Conservation (phyloP, 768 basidiomycete species). For the Macrocybe gigantea region DNA sequence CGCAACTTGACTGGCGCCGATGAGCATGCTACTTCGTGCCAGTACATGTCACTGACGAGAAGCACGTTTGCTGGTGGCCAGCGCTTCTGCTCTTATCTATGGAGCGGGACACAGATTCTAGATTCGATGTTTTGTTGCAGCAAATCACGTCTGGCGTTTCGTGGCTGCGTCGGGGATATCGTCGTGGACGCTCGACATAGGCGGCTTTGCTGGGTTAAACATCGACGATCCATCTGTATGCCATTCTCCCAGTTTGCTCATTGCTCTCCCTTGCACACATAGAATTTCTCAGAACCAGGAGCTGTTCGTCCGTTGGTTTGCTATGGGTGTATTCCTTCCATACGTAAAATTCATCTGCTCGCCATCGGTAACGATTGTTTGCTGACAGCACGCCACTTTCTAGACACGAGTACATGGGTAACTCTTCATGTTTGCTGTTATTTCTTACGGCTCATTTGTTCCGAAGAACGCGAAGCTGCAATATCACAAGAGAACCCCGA, state of each 20-base stretch:
- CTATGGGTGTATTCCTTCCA: slow-evolving; percentile 30
- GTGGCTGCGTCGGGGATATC: slow-evolving; percentile 30
- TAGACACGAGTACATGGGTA: slow-evolving; percentile 27
- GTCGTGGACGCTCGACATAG: slow-evolving; percentile 31
- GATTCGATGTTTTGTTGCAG: slow-evolving; percentile 26
- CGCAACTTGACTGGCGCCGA: slow-evolving; percentile 22
- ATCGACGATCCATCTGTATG: slow-evolving; percentile 14
- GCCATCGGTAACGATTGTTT: background rate
- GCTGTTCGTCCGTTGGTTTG: slow-evolving; percentile 28
- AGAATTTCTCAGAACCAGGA: slow-evolving; percentile 11
- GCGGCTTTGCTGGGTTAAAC: slow-evolving; percentile 26
- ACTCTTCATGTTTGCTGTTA: no score
- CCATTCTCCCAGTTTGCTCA: no score
- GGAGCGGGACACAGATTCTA: slow-evolving; percentile 30
- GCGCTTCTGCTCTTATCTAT: slow-evolving; percentile 30
- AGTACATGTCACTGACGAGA: slow-evolving; percentile 28
- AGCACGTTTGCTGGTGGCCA: slow-evolving; percentile 31
- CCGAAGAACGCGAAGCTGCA: slow-evolving; percentile 22
- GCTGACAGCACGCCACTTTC: background rate
- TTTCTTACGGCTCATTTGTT: background rate
- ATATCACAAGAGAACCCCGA: slow-evolving; percentile 12
- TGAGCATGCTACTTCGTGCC: slow-evolving; percentile 16
- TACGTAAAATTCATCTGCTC: slow-evolving; percentile 17
- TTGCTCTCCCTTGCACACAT: slow-evolving; percentile 6
- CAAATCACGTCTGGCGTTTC: slow-evolving; percentile 28